phyloP scores from a whole-genome alignment of 257 asterid species.

The Plectranthus barbatus region DNA sequence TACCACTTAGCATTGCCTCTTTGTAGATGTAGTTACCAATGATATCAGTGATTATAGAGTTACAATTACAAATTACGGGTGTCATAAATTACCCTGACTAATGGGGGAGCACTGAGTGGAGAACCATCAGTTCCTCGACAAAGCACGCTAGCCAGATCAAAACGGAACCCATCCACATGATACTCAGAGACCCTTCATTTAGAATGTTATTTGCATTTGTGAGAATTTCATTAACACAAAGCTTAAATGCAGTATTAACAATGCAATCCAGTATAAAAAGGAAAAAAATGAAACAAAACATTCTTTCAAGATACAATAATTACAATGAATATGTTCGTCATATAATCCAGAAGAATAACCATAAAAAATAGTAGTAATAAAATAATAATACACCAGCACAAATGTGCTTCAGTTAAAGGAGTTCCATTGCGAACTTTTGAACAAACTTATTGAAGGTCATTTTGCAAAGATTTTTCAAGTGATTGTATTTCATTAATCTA shows the following conservation, averaged over 20 bases:
- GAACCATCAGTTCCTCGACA: slow-evolving; percentile 95
- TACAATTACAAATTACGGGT: background rate
- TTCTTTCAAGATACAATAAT: background rate
- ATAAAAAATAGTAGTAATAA: background rate
- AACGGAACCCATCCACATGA: slow-evolving; percentile 97
- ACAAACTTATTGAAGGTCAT: background rate
- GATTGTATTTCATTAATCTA: background rate
- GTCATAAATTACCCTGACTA: slow-evolving; percentile 52
- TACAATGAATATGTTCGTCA: background rate
- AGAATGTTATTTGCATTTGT: slow-evolving; percentile 2
- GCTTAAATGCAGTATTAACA: background rate
- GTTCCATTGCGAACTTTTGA: background rate
- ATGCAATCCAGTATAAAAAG: background rate
- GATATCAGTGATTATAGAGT: background rate
- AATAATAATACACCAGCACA: background rate
- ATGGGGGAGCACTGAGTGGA: slow-evolving; percentile 83
- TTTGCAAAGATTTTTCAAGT: background rate
- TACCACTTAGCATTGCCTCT: background rate
- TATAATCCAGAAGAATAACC: background rate
- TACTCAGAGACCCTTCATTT: slow-evolving; percentile 78
- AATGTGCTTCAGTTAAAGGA: background rate
- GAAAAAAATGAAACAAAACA: background rate
- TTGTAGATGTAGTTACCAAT: background rate
- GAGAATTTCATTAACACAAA: background rate
- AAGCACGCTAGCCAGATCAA: slow-evolving; percentile 91